Percentiles rank a stretch among this genome's conserved stretches.
Evolutionary conservation across 2,329 filamentous ascomycete genomes (phyloP).

Genomic region (Aspergillus eucalypticola): DNA sequence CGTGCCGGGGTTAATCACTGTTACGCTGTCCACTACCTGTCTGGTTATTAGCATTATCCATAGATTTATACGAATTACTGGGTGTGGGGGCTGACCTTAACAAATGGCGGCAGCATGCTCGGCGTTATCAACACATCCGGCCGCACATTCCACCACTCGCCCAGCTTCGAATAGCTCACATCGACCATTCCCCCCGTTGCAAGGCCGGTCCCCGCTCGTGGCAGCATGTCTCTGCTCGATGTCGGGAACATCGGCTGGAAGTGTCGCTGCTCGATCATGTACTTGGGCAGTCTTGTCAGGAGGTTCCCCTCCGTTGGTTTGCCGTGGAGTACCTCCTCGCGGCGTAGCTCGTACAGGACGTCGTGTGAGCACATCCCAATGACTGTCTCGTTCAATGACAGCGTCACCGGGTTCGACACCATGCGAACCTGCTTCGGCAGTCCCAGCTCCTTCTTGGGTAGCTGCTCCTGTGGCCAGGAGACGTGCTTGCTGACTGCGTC

Average conservation of each 20-base stretch:
- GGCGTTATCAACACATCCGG: constrained; percentile 85
- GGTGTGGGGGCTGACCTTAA: constrained; percentile 62
- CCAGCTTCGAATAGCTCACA: constrained; percentile 78
- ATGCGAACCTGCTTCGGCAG: constrained; percentile 74
- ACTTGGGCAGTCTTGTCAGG: constrained; percentile 69
- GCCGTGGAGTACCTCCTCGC: constrained; percentile 67
- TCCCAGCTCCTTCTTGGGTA: constrained; percentile 70
- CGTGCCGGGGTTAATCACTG: constrained; percentile 87
- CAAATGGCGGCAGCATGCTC: constrained; percentile 80
- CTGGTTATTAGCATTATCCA: not conserved
- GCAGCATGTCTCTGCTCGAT: constrained; percentile 65
- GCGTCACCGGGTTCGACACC: constrained; percentile 85
- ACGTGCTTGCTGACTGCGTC: constrained; percentile 81
- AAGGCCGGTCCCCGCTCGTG: constrained; percentile 63
- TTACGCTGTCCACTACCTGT: constrained; percentile 84
- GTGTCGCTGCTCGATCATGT: constrained; percentile 85
- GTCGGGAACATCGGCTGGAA: constrained; percentile 90
- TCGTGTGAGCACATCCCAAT: constrained; percentile 83
- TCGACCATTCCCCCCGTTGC: constrained; percentile 79
- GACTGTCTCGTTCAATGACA: constrained; percentile 84
- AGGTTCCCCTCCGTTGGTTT: constrained; percentile 60
- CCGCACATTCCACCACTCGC: constrained; percentile 82
- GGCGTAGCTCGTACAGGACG: constrained; percentile 75
- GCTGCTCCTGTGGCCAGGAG: constrained; percentile 78
- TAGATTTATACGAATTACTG: no score